These are phyloP conservation scores for Colletotrichum orbiculare DNA, from an alignment of 2,329 filamentous ascomycete genomes.

Conservation along the genomic window DNA sequence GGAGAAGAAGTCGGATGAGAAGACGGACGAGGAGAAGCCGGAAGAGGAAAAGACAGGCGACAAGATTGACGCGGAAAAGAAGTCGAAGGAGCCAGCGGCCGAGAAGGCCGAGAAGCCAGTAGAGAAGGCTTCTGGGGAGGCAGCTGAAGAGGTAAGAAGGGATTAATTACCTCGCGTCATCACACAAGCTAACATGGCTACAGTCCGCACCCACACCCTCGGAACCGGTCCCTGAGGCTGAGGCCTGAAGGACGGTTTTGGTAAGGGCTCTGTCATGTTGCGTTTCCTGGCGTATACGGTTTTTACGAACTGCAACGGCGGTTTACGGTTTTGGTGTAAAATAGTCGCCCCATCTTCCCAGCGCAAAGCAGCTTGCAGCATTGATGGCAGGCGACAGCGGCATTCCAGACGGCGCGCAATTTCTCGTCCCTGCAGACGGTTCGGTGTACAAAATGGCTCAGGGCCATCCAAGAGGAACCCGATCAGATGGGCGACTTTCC, in stretches of 20 bases:
- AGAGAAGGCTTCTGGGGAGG: conserved; percentile 38
- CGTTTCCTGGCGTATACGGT: conserved; percentile 38
- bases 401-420: conserved; percentile 14
- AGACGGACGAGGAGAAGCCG: conserved; percentile 42
- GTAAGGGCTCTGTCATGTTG: conserved; percentile 20
- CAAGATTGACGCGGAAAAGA: conserved; percentile 43
- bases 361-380: conserved; percentile 22
- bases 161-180: conserved; percentile 8
- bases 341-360: conserved; percentile 24
- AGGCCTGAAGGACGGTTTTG: conserved; percentile 42
- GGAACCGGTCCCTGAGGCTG: conserved; percentile 49
- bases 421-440: conserved; percentile 23
- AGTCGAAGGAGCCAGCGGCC: conserved; percentile 46
- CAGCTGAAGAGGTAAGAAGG: conserved; percentile 49
- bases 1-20: conserved; percentile 48
- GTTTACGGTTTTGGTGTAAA: conserved; percentile 36
- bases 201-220: conserved; percentile 42
- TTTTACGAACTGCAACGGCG: conserved; percentile 33
- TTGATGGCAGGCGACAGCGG: conserved; percentile 19
- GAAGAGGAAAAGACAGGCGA: conserved; percentile 5
- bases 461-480: conserved; percentile 19
- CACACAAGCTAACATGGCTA: conserved; percentile 10
- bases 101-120: conserved; percentile 46
- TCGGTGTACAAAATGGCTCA: conserved; percentile 30
- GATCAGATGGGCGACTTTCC: conserved; percentile 3